Evolutionary conservation across 176 grass and related monocot species (phyloP).

Genomic region (Oryza coarctata): DNA sequence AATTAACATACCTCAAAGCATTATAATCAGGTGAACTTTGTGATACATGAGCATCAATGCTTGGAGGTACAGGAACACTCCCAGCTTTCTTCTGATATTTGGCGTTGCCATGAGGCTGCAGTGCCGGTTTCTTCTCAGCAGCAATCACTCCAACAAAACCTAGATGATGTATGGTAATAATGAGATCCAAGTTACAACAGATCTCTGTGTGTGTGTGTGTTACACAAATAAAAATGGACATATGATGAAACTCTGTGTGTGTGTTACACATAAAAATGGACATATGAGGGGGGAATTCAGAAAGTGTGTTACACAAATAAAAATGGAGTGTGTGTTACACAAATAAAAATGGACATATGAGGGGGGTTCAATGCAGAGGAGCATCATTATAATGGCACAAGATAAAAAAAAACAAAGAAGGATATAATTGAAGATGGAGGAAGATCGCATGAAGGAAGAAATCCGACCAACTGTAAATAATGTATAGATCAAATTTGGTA

Average conservation of each 20-base stretch:
- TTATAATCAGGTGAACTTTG: conserved; percentile 9
- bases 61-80: conserved; percentile 5
- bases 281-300: too few relatives aligned
- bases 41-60: background rate
- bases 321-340: too few relatives aligned
- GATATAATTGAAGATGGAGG: background rate
- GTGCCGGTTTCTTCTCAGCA: conserved; percentile 35
- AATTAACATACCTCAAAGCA: conserved; percentile 39
- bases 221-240: too few relatives aligned
- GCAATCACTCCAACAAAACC: conserved; percentile 40
- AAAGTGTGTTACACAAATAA: too few relatives aligned
- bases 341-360: background rate
- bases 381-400: background rate
- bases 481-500: conserved; percentile 2
- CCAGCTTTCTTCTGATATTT: conserved; percentile 29
- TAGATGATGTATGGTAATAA: conserved; percentile 23
- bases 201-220: background rate
- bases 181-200: conserved; percentile 32
- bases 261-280: too few relatives aligned
- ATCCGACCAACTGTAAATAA: conserved; percentile 14
- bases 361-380: conserved; percentile 1
- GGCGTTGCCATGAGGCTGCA: conserved; percentile 2
- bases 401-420: conserved; percentile 9
- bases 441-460: background rate
- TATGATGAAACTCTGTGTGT: too few relatives aligned